A percentile compares a stretch with the other conserved stretches of the same genome.
Evolutionary conservation across 2,329 filamentous ascomycete genomes (phyloP).

Genomic region (Botrytis byssoidea): DNA sequence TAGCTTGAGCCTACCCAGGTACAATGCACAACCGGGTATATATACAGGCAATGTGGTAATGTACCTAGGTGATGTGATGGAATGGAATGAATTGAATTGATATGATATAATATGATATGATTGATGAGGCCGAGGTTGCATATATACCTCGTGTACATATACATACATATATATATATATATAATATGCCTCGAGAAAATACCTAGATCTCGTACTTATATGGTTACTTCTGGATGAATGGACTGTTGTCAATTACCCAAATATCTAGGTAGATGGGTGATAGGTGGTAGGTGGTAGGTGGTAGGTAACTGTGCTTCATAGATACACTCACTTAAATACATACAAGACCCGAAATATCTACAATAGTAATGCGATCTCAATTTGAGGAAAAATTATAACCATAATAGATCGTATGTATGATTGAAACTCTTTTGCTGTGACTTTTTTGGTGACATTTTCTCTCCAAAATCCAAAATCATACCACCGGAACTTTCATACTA

Average conservation of each 20-base stretch:
- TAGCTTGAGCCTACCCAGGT: not conserved
- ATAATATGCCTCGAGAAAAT: not conserved
- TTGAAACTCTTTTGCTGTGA: not conserved
- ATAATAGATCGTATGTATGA: not conserved
- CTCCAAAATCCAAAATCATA: not conserved
- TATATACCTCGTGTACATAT: too few species aligned
- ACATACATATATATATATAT: too few species aligned
- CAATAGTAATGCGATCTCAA: not conserved
- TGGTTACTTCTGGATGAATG: not conserved
- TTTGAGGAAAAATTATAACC: not conserved
- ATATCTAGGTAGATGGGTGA: not conserved
- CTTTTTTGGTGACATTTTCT: not conserved
- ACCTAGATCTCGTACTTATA: not conserved
- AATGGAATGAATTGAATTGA: not conserved
- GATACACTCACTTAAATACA: not conserved
- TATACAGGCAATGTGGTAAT: not conserved
- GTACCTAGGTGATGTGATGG: not conserved
- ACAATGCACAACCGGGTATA: not conserved
- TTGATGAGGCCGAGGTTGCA: not conserved
- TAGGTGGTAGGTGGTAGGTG: too few species aligned
- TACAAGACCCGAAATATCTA: not conserved
- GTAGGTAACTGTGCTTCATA: too few species aligned
- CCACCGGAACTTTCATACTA: conserved; percentile 4
- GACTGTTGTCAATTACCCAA: not conserved
- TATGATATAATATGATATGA: not conserved